Conservation (phyloP, 208 protist species). For the Herpetomonas tarakana region DNA sequence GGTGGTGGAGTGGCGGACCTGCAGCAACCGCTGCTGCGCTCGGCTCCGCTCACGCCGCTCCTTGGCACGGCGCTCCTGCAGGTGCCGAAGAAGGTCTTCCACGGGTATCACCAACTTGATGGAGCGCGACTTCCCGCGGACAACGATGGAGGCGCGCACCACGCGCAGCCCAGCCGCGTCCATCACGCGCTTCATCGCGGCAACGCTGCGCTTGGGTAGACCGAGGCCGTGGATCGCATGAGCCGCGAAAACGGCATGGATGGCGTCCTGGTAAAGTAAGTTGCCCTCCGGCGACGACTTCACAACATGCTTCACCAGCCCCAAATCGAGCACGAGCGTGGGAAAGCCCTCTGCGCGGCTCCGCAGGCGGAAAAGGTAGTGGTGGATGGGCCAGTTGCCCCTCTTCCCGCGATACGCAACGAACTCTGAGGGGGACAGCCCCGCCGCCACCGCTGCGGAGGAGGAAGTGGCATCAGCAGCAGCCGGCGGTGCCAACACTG, state of each 20-base stretch:
- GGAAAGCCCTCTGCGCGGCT: constrained; percentile 15
- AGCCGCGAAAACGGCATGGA: constrained; percentile 54
- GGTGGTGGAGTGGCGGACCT: too few species aligned
- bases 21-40: too few species aligned
- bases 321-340: constrained; percentile 42
- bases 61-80: neutral
- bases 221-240: constrained; percentile 23
- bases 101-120: constrained; percentile 47
- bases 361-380: constrained; percentile 58
- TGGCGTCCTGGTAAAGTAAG: constrained; percentile 62
- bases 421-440: neutral
- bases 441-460: neutral
- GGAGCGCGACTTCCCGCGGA: constrained; percentile 15
- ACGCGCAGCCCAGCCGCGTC: constrained; percentile 42
- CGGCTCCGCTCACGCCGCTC: neutral
- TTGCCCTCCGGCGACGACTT: constrained; percentile 51
- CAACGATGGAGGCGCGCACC: constrained; percentile 22
- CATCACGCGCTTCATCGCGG: constrained; percentile 21
- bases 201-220: neutral
- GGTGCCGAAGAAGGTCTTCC: constrained; percentile 23
- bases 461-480: too few species aligned
- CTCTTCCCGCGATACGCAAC: constrained; percentile 9
- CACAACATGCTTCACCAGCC: constrained; percentile 41
- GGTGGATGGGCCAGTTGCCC: constrained; percentile 33
- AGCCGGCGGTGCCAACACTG: too few species aligned